Conservation (phyloP, 805 yeast species). For the Monosporozyma aerobia region DNA sequence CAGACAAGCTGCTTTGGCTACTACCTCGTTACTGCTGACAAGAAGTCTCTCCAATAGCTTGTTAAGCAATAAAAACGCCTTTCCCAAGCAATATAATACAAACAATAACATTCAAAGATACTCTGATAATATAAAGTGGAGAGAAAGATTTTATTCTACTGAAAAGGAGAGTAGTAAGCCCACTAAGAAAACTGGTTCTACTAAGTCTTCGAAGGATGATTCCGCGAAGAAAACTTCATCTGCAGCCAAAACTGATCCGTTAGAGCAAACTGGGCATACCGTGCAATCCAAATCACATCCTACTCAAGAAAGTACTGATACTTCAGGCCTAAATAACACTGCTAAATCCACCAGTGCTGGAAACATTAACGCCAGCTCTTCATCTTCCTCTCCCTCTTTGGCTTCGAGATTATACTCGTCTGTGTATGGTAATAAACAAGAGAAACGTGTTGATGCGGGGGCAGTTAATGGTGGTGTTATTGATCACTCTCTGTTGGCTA, state of each 20-base stretch:
- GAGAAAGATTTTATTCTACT: background rate
- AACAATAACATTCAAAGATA: background rate
- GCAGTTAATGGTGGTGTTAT: background rate
- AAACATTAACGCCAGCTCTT: background rate
- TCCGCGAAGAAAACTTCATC: background rate
- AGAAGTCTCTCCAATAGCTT: background rate
- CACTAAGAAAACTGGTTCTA: background rate
- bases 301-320: background rate
- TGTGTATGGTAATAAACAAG: background rate
- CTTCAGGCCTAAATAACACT: background rate
- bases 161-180: background rate
- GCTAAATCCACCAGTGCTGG: conserved; percentile 1
- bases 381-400: background rate
- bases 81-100: background rate
- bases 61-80: background rate
- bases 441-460: background rate
- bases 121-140: conserved; percentile 1
- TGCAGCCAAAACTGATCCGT: background rate
- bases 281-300: background rate
- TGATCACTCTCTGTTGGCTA: conserved; percentile 39
- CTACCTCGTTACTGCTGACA: background rate
- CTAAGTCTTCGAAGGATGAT: background rate
- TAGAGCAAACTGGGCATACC: background rate
- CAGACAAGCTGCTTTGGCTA: background rate
- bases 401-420: background rate